Conservation (phyloP, 768 basidiomycete species). For the Pleurotus platypus region DNA sequence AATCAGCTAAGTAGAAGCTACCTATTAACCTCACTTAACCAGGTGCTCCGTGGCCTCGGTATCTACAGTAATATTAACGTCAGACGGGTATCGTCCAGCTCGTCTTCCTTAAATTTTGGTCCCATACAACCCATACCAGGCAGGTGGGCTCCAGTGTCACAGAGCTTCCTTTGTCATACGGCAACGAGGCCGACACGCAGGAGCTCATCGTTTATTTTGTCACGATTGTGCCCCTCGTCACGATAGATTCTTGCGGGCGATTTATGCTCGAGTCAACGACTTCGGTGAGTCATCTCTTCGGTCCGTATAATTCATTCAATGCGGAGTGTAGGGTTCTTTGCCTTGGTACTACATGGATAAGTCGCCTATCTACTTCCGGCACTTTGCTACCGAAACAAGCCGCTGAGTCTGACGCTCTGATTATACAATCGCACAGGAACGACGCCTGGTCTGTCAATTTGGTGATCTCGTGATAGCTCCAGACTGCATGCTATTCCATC, state of each 20-base stretch:
- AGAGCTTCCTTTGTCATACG: neutral
- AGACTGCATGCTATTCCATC: slow-evolving; percentile 6
- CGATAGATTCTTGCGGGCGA: no score
- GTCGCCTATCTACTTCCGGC: slow-evolving; percentile 4
- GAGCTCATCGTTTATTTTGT: neutral
- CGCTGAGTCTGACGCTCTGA: neutral
- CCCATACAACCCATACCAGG: slow-evolving; percentile 1
- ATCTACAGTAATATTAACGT: no score
- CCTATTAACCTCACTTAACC: no score
- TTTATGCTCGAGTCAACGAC: no score
- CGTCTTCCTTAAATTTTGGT: neutral
- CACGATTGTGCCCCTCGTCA: neutral
- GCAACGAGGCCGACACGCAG: slow-evolving; percentile 1
- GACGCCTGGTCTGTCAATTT: slow-evolving; percentile 2
- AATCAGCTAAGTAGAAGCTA: no score
- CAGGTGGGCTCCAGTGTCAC: neutral
- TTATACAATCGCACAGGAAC: neutral
- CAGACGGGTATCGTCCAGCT: no score
- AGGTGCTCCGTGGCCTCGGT: no score
- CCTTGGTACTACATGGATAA: neutral
- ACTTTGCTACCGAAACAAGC: slow-evolving; percentile 3
- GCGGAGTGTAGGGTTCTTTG: neutral
- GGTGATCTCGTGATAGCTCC: slow-evolving; percentile 5
- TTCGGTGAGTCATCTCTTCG: neutral
- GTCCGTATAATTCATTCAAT: neutral